These are phyloP conservation scores for Salix arbutifolia DNA, from an alignment of 345 rosid genomes.

Conservation along the genomic window DNA sequence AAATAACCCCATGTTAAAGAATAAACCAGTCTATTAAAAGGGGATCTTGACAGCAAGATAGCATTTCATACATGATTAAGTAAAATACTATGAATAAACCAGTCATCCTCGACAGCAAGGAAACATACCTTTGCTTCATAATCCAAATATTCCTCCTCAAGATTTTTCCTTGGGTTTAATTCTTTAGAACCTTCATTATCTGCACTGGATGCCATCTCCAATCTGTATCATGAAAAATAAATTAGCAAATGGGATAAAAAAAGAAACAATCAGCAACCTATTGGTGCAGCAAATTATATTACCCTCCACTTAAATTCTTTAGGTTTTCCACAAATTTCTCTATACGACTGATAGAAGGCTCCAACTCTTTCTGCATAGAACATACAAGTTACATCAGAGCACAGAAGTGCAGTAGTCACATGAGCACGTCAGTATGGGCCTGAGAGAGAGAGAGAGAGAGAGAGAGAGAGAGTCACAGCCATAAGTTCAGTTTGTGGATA, in stretches of 20 bases:
- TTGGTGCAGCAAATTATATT: constrained; percentile 5
- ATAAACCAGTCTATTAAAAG: neutral
- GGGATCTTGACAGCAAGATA: neutral
- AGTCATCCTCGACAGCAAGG: neutral
- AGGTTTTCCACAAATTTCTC: constrained; percentile 83
- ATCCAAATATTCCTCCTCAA: constrained; percentile 86
- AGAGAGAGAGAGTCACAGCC: neutral
- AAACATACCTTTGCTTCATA: constrained; percentile 76
- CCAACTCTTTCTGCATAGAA: constrained; percentile 66
- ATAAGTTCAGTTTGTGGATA: neutral
- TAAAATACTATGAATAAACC: neutral
- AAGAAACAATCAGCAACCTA: constrained; percentile 13
- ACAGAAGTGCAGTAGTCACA: neutral
- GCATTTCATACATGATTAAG: neutral
- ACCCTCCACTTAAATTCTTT: constrained; percentile 44
- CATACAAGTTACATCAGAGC: constrained; percentile 1
- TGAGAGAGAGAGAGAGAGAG: too few species aligned
- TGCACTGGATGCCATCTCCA: constrained; percentile 38
- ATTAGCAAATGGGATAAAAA: neutral
- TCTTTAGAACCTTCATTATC: constrained; percentile 48
- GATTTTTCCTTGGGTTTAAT: constrained; percentile 66
- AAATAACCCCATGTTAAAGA: neutral
- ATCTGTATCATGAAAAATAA: constrained; percentile 40
- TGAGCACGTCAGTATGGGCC: neutral
- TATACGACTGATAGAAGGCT: constrained; percentile 63